Evolutionary conservation across 164 flowering plant species (phyloP).

Genomic region (Magnolia changhungtana): DNA sequence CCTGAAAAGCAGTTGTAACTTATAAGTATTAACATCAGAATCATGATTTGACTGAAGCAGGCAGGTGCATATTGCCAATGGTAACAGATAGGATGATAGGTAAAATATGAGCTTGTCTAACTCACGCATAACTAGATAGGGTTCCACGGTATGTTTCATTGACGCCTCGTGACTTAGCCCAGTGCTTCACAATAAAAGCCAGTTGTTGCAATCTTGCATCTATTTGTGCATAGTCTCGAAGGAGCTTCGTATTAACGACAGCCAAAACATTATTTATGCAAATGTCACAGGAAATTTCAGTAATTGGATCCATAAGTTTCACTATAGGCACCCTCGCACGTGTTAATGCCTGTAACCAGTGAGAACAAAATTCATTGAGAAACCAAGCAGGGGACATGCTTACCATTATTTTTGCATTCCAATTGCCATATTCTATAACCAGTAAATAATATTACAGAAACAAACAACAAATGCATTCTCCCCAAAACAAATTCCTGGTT

Average conservation of each 20-base stretch:
- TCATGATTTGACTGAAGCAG: not conserved
- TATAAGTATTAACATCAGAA: conserved; percentile 1
- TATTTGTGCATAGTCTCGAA: conserved; percentile 81
- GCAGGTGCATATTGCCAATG: not conserved
- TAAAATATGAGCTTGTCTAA: conserved; percentile 14
- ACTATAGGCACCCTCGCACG: conserved; percentile 98
- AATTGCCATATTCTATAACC: not conserved
- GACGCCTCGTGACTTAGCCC: conserved; percentile 95
- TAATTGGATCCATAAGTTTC: conserved; percentile 94
- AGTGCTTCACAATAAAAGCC: conserved; percentile 93
- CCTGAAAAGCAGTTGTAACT: conserved; percentile 41
- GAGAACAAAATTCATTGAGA: conserved; percentile 5
- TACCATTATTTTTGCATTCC: not conserved
- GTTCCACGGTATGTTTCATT: conserved; percentile 97
- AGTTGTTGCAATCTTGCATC: conserved; percentile 79
- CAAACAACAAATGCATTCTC: not conserved
- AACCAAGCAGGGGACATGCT: not conserved
- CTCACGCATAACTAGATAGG: conserved; percentile 98
- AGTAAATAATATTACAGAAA: too few relatives aligned
- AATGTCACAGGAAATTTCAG: conserved; percentile 92
- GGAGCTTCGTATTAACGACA: conserved; percentile 91
- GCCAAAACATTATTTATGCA: conserved; percentile 94
- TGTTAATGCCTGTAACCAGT: conserved; percentile 63
- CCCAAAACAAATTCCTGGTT: not conserved
- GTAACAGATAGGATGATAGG: not conserved